Conservation (phyloP, 2,329 filamentous ascomycete species). For the Mycosphaerella sp. region DNA sequence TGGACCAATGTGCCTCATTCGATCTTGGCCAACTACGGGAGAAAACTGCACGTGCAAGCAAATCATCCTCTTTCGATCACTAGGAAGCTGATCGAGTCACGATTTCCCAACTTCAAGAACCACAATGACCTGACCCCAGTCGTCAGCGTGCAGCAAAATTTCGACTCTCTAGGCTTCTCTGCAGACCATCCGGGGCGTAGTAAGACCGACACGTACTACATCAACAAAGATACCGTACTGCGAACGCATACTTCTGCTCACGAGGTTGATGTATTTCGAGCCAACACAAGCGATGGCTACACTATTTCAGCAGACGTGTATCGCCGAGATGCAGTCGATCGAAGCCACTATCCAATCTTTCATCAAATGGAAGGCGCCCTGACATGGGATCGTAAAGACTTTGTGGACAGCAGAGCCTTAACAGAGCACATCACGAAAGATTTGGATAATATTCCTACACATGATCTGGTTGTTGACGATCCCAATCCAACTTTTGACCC, state of each 20-base stretch:
- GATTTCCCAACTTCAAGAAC: conserved; percentile 71
- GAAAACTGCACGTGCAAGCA: conserved; percentile 79
- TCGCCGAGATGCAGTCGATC: conserved; percentile 87
- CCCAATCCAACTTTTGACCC: conserved; percentile 70
- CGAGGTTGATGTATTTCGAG: conserved; percentile 73
- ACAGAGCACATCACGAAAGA: conserved; percentile 64
- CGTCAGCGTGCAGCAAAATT: conserved; percentile 80
- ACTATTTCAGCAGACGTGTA: conserved; percentile 94
- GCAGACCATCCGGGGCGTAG: conserved; percentile 79
- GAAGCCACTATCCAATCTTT: conserved; percentile 92
- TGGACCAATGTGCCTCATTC: conserved; percentile 81
- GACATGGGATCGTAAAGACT: conserved; percentile 70
- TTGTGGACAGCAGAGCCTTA: conserved; percentile 48
- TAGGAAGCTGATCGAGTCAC: conserved; percentile 82
- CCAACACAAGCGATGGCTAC: conserved; percentile 69
- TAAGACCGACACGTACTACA: conserved; percentile 89
- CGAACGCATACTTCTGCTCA: conserved; percentile 94
- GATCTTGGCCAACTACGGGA: conserved; percentile 67
- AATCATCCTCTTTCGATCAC: conserved; percentile 90
- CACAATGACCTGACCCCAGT: conserved; percentile 77
- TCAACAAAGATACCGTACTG: conserved; percentile 76
- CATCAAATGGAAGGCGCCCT: conserved; percentile 97
- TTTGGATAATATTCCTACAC: conserved; percentile 63
- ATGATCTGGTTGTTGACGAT: conserved; percentile 74
- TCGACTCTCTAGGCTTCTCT: conserved; percentile 93